A percentile compares a stretch with the other conserved stretches of the same genome.
phyloP scores from a whole-genome alignment of 176 grass and related monocot species.

The Cenchrus americanus region DNA sequence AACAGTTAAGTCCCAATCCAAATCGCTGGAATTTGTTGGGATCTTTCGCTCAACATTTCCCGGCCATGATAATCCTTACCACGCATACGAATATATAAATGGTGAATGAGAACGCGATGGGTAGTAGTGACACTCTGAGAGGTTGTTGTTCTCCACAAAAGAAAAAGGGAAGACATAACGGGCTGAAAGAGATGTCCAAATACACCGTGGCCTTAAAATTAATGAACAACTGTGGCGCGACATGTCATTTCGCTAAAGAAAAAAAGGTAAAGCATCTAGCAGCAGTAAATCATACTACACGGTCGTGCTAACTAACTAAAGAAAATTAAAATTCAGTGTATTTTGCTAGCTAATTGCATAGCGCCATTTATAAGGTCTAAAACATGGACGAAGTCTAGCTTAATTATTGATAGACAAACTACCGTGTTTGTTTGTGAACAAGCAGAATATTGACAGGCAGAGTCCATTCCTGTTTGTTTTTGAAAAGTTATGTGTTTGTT shows the following conservation, averaged over 20 bases:
- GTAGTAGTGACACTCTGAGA: neutral
- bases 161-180: neutral
- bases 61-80: neutral
- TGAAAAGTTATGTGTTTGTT: too few species aligned
- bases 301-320: neutral
- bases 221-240: neutral
- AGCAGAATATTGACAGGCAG: too few species aligned
- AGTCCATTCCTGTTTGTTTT: too few species aligned
- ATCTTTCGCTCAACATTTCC: neutral
- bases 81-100: neutral
- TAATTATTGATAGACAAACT: too few species aligned
- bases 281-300: neutral
- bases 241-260: neutral
- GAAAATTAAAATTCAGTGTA: neutral
- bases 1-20: neutral
- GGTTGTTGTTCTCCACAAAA: neutral
- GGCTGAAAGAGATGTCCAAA: slow-evolving; percentile 3
- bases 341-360: too few species aligned
- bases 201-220: neutral
- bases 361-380: too few species aligned
- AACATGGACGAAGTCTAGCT: too few species aligned
- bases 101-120: neutral
- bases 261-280: neutral
- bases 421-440: too few species aligned
- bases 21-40: neutral